Base-by-base conservation (phyloP, 1,139 yeast species). In the Yamadazyma triangularis region DNA sequence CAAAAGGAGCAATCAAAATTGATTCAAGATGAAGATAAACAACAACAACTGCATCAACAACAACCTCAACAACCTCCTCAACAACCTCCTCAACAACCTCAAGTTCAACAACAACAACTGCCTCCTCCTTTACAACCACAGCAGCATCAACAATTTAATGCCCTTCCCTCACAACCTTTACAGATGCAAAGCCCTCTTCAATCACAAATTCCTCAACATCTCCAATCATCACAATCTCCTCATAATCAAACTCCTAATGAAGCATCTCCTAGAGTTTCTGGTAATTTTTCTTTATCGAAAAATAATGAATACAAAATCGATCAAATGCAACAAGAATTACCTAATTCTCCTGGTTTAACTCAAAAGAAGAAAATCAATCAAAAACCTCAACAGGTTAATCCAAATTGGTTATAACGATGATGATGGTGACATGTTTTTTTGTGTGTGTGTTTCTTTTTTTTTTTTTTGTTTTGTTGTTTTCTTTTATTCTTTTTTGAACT, bases 1-100 rank as follows among this genome's bases (percentile, higher is more conserved):
- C 77, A 80, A 59, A 70, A 79, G 49, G 74, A 70, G 38, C 72
- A 65, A 38, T 18, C 20, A 18, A 56, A 54, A 29, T 60, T 58
- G 44, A 44, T 52, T 24, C 47, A 50, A 15, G 61, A 59, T 28
- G 41, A 41, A 21, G 36, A 33, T 11, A 36, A 46, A 18, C 41
- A 45, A 24, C 32, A 32, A 12, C 45, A 47, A 30, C 35, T 40
- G 19, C 39, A 34, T 19, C 27, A 40, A 21, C 44, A 41, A 22
- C 39, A 32, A 33, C 30, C 41, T 30, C 30, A 32, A 27, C 35
- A 34, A 18, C 38, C 26, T 28, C 10, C 19, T 22, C 26, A 21
- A 23, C 33, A 18, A 21, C 48, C 28, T 5, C 43, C 36, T 22
- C 51, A 43, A 23, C 43, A 32, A 8, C 47, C 31, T 15, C 23